phyloP scores from a whole-genome alignment of 805 yeast genomes.

The Wickerhamiella siamensis region DNA sequence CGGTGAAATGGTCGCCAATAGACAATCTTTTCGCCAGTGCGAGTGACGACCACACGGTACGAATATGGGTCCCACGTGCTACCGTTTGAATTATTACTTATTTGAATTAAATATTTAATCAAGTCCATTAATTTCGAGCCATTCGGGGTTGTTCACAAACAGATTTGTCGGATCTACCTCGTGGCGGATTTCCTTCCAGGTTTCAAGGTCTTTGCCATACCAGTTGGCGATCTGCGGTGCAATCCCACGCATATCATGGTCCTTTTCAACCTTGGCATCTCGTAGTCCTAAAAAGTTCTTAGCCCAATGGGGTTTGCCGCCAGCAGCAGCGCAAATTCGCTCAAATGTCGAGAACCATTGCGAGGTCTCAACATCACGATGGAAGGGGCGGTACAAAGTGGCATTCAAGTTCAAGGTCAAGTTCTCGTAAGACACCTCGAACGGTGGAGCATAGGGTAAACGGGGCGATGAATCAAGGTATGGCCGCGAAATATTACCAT shows the following conservation, averaged over 20 bases:
- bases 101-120: not conserved
- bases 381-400: slow-evolving; percentile 92
- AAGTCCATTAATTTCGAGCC: slow-evolving; percentile 71
- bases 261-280: slow-evolving; percentile 25
- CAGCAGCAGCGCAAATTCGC: slow-evolving; percentile 55
- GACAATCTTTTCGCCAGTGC: slow-evolving; percentile 58
- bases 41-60: slow-evolving; percentile 64
- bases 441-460: slow-evolving; percentile 35
- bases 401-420: slow-evolving; percentile 81
- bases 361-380: slow-evolving; percentile 47
- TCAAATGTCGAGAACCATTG: slow-evolving; percentile 82
- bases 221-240: slow-evolving; percentile 53
- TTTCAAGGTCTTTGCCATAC: slow-evolving; percentile 58
- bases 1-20: slow-evolving; percentile 59
- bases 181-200: slow-evolving; percentile 49
- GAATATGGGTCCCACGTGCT: slow-evolving; percentile 28
- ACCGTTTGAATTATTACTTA: not conserved
- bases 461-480: slow-evolving; percentile 67
- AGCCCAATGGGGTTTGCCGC: slow-evolving; percentile 98
- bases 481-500: slow-evolving; percentile 75
- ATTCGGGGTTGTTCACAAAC: slow-evolving; percentile 58
- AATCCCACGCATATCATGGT: slow-evolving; percentile 71
- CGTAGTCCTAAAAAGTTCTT: slow-evolving; percentile 64
- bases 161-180: slow-evolving; percentile 70
- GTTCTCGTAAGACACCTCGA: slow-evolving; percentile 52